Base-by-base conservation (phyloP, 495 filamentous ascomycete species). In the Tirmania nivea region DNA sequence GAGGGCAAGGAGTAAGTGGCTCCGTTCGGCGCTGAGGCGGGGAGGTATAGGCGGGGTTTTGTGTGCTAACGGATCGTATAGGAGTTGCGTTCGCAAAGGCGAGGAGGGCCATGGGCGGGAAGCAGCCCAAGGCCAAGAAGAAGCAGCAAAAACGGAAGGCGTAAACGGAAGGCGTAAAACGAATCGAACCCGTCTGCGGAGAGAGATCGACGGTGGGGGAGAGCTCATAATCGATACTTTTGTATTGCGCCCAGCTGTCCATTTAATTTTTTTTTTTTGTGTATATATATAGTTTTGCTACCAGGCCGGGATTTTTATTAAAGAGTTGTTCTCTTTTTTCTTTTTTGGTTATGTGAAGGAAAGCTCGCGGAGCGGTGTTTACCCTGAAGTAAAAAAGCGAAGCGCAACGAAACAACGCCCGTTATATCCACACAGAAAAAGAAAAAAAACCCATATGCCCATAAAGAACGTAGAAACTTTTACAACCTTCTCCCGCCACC, bases 61-160 rank as follows among this genome's bases (percentile, higher is more conserved):
- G 1, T 45, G 39, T 19, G 3, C 39, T 14, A 14, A 42, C 36
- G n/a, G 10, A 42, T 42, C 14, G 17, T 45, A 1, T 19, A 45
- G 39, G 39, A 45, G 39, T 45, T 19, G 17, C 12, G 8, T 45
- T 45, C 39, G 39, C 39, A 14, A 45, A 45, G 3, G 12, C 39
- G 14, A 45, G 39, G 9, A 14, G 39, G 2, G 2, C 58, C 61
- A 3, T 57, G 51, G 2, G 54, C 50, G 54, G 58, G 49, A 61
- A 54, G 21, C 42, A 39, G 11, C 42, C 57, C 11, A 57, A 54
- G 49, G 37, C 56, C 54, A 61, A 55, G 55, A 55, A 57, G 35
- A 31, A 57, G 49, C 49, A 51, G 1, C 14, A 57, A 45, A 61
- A 61, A 51, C 57, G 59, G 50, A 60, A 51, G 49, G 60, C 51